Evolutionary conservation across 371 early-diverging fungal genomes (phyloP).

Genomic region (Rhizopus arrhizus): DNA sequence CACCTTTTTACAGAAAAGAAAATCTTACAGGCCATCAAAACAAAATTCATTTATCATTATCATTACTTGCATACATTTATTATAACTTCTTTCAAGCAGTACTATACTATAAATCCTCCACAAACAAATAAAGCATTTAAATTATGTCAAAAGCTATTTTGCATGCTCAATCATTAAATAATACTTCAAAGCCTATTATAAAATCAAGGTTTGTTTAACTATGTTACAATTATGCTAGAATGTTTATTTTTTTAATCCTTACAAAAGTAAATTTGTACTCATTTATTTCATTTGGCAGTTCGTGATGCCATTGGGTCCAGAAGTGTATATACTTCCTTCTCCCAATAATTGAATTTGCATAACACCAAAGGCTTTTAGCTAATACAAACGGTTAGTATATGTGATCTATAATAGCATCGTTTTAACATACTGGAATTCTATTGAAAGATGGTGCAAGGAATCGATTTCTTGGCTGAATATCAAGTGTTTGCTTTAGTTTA

Average conservation of each 20-base stretch:
- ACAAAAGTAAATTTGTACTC: not conserved
- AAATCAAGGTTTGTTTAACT: not conserved
- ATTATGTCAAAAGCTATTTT: too few relatives aligned
- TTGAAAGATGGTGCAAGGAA: constrained; percentile 61
- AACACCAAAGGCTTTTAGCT: constrained; percentile 57
- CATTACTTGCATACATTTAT: too few relatives aligned
- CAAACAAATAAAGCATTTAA: too few relatives aligned
- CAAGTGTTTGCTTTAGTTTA: constrained; percentile 51
- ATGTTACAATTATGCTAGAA: too few relatives aligned
- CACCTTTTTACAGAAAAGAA: too few relatives aligned
- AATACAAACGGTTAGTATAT: constrained; percentile 1
- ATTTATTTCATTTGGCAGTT: constrained; percentile 22
- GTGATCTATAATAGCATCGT: not conserved
- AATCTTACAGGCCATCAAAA: too few relatives aligned
- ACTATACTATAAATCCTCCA: too few relatives aligned
- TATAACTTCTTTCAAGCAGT: too few relatives aligned
- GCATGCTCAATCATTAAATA: too few relatives aligned
- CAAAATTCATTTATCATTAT: too few relatives aligned
- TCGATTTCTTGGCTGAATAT: constrained; percentile 61
- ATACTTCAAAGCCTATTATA: too few relatives aligned
- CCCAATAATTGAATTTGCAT: constrained; percentile 46
- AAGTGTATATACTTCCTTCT: constrained; percentile 39
- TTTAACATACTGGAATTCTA: constrained; percentile 56
- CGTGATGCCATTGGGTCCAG: constrained; percentile 51
- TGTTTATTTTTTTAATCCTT: not conserved